Evolutionary conservation across 352 stramenopile genomes (phyloP).

Genomic region (Thraustotheca clavata): DNA sequence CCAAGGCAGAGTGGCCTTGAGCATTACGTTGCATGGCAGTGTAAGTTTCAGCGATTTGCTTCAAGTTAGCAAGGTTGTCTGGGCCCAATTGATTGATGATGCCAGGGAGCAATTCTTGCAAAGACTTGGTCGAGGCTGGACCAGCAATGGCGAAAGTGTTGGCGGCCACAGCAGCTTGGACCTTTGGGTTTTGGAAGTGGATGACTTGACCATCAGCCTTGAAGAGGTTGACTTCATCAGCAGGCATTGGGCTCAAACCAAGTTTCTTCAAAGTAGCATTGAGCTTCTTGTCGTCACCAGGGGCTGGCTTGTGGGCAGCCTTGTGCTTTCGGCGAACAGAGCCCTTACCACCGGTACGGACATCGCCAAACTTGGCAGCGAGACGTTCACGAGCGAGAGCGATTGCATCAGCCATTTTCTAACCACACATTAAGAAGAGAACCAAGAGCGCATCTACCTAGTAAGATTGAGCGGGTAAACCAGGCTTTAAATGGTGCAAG

Average conservation of each 20-base stretch:
- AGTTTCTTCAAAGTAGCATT: slow-evolving; percentile 96
- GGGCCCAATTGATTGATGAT: slow-evolving; percentile 98
- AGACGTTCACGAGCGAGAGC: slow-evolving; percentile 80
- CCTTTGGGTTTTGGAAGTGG: slow-evolving; percentile 97
- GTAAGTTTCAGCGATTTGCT: slow-evolving; percentile 90
- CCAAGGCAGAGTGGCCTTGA: slow-evolving; percentile 53
- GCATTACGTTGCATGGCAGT: slow-evolving; percentile 68
- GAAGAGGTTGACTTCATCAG: slow-evolving; percentile 99
- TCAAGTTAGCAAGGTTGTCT: slow-evolving; percentile 94
- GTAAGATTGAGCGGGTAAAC: slow-evolving; percentile 19
- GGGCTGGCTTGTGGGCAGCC: slow-evolving; percentile 86
- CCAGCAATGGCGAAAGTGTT: slow-evolving; percentile 99
- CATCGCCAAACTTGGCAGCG: slow-evolving; percentile 78
- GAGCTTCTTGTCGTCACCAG: slow-evolving; percentile 97
- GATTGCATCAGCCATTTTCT: slow-evolving; percentile 83
- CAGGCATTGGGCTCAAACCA: slow-evolving; percentile 96
- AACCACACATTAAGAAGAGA: background rate
- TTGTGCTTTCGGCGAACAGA: slow-evolving; percentile 95
- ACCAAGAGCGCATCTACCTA: background rate
- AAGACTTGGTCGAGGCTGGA: slow-evolving; percentile 91
- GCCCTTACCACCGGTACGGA: slow-evolving; percentile 94
- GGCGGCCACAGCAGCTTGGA: slow-evolving; percentile 95
- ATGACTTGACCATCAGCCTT: slow-evolving; percentile 98
- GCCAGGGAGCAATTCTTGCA: slow-evolving; percentile 95
- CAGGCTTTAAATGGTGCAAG: slow-evolving; percentile 19